Base-by-base conservation (phyloP, 1,284 basidiomycete genomes). In the Coniophora puteana region DNA sequence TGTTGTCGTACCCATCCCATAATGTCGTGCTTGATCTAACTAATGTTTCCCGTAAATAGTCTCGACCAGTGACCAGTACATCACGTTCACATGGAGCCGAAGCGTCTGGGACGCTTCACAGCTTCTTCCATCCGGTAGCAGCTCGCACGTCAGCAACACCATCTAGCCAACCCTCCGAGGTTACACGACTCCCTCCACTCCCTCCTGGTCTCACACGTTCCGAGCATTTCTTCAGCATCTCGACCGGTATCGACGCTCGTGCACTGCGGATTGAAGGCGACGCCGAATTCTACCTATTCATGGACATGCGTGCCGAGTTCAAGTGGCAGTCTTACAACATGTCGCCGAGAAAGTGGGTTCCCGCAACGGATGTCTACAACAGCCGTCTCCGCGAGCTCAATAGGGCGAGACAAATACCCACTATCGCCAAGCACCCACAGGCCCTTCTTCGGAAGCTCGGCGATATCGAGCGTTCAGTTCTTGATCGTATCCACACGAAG, bases 311-410 rank as follows among this genome's bases (percentile, higher is more conserved):
- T 1, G 21, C 17, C 4, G 29, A 37, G 38, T 14, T 29, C 7
- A 28, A 45, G 27, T 51, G 49, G 49, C 22, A 36, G 5, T 47
- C 47, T 1, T 49, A 37, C 20, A 22, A 29, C 5, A 51, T 51
- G 49, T 38, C 32, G 3, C 34, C 47, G 3, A 22, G 20, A n/a
- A 33, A 46, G 4, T 51, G 47, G 49, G 47, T 45, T 1, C 20
- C 26, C 14, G 47, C 47, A 1, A 40, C 47, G 1, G 39, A 40
- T 4, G 17, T 27, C 4, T 40, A 40, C 29, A 16, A 21, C 12
- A 22, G 14, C 16, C n/a, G 16, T 17, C 16, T 21, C 29, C 11
- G 12, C 29, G 18, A n/a, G 29, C 12, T 13, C 29, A n/a, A n/a
- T n/a, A n/a, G 16, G 32, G 32, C 32, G 6, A 3, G 4, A 20